A percentile compares a stretch with the other conserved stretches of the same genome.
These are phyloP conservation scores for Monosporascus sp. DNA, from an alignment of 2,329 filamentous ascomycete genomes.

Conservation along the genomic window DNA sequence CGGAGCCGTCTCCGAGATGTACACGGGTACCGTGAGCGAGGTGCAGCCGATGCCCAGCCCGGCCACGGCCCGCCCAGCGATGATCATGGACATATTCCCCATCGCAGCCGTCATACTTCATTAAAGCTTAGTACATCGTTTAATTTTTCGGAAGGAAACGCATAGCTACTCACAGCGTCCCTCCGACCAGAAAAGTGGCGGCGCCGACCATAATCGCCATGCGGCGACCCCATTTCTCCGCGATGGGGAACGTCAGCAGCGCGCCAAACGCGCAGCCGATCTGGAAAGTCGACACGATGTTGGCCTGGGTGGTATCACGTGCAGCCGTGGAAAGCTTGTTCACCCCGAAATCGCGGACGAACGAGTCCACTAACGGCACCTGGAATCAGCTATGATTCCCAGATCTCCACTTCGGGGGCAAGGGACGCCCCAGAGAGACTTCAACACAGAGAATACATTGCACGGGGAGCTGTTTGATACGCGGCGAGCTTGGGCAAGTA, in stretches of 20 bases:
- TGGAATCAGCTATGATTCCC: too few relatives aligned
- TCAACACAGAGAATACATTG: too few relatives aligned
- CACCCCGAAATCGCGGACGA: constrained; percentile 29
- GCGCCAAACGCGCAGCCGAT: constrained; percentile 52
- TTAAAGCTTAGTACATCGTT: too few relatives aligned
- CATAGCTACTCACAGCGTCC: constrained; percentile 28
- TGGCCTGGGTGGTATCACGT: constrained; percentile 28
- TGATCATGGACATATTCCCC: constrained; percentile 44
- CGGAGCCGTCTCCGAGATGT: constrained; percentile 52
- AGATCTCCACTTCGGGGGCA: too few relatives aligned
- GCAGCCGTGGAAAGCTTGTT: constrained; percentile 15
- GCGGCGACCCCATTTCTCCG: constrained; percentile 50
- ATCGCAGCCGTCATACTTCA: constrained; percentile 36
- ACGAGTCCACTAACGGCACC: constrained; percentile 22
- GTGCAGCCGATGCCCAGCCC: constrained; percentile 46
- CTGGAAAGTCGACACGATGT: constrained; percentile 42
- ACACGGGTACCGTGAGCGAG: constrained; percentile 50
- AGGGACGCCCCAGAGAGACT: too few relatives aligned
- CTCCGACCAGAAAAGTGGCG: constrained; percentile 43
- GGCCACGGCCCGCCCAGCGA: constrained; percentile 48
- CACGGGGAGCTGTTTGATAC: too few relatives aligned
- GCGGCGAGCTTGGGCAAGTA: too few relatives aligned
- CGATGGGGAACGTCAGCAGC: constrained; percentile 48
- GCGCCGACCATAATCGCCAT: constrained; percentile 47
- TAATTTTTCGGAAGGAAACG: too few relatives aligned